Evolutionary conservation across 306 rosid genomes (phyloP), one percentile per base, ranked within the genome.

Genomic region (Cicer cuneatum): DNA sequence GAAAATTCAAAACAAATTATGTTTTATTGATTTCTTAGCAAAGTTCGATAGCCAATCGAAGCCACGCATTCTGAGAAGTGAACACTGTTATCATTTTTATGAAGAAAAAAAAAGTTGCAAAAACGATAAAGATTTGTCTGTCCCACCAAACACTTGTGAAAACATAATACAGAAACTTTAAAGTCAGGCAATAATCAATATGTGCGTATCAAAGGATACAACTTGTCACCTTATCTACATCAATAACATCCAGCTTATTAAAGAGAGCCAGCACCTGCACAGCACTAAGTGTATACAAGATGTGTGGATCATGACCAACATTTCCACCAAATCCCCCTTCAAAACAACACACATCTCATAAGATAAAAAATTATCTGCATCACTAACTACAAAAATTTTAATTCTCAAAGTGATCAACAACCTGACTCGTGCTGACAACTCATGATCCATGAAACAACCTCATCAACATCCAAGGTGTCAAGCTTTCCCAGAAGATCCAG

Each of bases 261-360:
- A 88, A 89, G 58, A 88, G 89, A 56, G 89, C 91, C 82, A 93
- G 87, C 84, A 86, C 89, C 85, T 93, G 96, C 58, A 93, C 89
- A 5, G 91, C 94, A 59, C 98, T 91, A n/a, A 91, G 86, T 13
- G 98, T 92, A 82, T 92, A 88, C 53, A 86, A 76, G 54, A 92
- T 41, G 65, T 92, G 96, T 0, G 97, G 96, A 46, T 88, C 95
- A 72, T 94, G 99, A 42, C 90, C 96, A 79, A 92, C 39, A 60
- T 92, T 92, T 78, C 99, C 99, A 35, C 84, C 86, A 80, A 90
- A 94, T 18, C 96, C 99, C 78, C 99, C 99, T 87, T 83, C 72
- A 75, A 7, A 43, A 51, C 72, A 75, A 46, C 39, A 82, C 71
- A n/a, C 24, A 59, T 40, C 40, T 40, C 61, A 69, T 53, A 56